Base-by-base conservation (phyloP, 768 basidiomycete genomes). In the Serendipita sp. region DNA sequence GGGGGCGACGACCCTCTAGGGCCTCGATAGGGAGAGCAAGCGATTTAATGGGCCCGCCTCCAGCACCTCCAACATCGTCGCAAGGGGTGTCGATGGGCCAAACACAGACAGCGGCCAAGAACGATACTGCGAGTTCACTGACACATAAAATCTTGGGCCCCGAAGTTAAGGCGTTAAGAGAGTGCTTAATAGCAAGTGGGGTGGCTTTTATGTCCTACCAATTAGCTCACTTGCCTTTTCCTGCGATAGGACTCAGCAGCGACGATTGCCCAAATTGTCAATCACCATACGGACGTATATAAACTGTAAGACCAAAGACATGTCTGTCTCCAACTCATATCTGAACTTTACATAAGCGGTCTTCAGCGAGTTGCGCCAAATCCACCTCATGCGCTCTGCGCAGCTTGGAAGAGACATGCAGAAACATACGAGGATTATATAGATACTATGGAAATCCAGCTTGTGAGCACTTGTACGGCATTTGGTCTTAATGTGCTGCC, bases 191-290 rank as follows among this genome's bases (percentile, higher is more conserved):
- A 33, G 55, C 34, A n/a, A 23, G 55, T 60, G 13, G 5, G 13
- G 5, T 40, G 13, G 40, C 40, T 40, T 13, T 6, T 40, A 5
- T 13, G 5, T 40, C 1, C 13, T 40, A 40, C 5, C 40, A 13
- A 40, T 18, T 50, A 8, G 48, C 48, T 50, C 8, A 37, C 10
- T 36, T 29, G 4, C 8, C 16, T 31, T 36, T 60, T 31, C 40
- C 27, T 33, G 29, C 27, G 3, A 10, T 29, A 60, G 55, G 55
- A 60, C 34, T 60, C 55, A 11, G 55, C 55, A 36, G 36, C 55
- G 27, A 60, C 36, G 29, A 60, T 60, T n/a, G 55, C 55, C 55
- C 55, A 60, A 60, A 60, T 60, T 2, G 33, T 60, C 55, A 60
- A 60, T 36, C 33, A 60, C 33, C 55, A 60, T 34, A 60, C 55